Percentiles rank a stretch among this genome's conserved stretches.
phyloP scores from a whole-genome alignment of 768 basidiomycete species.

The Galerina sulciceps region DNA sequence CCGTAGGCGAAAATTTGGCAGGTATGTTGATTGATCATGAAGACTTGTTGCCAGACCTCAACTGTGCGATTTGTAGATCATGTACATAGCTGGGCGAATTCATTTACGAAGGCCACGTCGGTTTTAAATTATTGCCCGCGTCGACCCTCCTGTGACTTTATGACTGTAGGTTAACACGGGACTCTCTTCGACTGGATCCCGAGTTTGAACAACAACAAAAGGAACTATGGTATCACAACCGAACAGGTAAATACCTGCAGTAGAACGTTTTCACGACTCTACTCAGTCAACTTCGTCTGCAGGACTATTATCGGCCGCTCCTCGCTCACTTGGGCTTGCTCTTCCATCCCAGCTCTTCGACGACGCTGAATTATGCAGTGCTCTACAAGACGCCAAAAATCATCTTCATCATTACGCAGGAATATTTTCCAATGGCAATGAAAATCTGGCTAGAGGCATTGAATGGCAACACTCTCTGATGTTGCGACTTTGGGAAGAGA shows the following conservation, averaged over 20 bases:
- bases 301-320: conserved; percentile 33
- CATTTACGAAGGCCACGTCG: conserved; percentile 34
- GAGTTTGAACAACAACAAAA: conserved; percentile 25
- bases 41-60: neutral
- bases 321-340: conserved; percentile 32
- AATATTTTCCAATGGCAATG: conserved; percentile 35
- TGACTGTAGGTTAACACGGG: conserved; percentile 28
- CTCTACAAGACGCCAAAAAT: conserved; percentile 22
- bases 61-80: conserved; percentile 23
- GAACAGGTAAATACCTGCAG: conserved; percentile 24
- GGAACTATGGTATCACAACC: conserved; percentile 30
- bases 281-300: neutral
- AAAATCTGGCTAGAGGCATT: conserved; percentile 31
- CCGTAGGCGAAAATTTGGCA: conserved; percentile 50
- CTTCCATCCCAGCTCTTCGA: conserved; percentile 31
- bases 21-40: conserved; percentile 20
- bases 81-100: conserved; percentile 37
- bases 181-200: conserved; percentile 26
- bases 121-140: neutral
- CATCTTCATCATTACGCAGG: conserved; percentile 27
- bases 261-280: neutral
- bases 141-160: neutral
- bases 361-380: conserved; percentile 14
- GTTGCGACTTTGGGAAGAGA: conserved; percentile 25
- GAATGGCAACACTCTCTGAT: conserved; percentile 30